phyloP scores from a whole-genome alignment of 1,284 basidiomycete genomes.

The Melampsora americana region DNA sequence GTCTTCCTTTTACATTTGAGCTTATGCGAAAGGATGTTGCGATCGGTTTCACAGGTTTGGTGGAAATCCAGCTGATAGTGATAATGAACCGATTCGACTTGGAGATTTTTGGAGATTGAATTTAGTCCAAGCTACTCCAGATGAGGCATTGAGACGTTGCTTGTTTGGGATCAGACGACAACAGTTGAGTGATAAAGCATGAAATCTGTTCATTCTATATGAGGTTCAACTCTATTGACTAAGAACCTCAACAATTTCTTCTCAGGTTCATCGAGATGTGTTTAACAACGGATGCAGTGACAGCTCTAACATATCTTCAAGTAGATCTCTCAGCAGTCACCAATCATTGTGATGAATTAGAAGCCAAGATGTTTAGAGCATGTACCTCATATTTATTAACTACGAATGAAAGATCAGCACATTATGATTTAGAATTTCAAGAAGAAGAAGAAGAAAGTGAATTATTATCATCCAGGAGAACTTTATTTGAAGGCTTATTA shows the following conservation, averaged over 20 bases:
- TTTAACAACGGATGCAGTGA: constrained; percentile 63
- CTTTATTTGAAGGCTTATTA: constrained; percentile 67
- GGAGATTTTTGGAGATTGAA: constrained; percentile 42
- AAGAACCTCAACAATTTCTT: not conserved
- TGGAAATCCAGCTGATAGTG: constrained; percentile 38
- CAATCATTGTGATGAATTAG: constrained; percentile 64
- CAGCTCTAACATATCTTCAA: constrained; percentile 68
- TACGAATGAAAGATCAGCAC: constrained; percentile 45
- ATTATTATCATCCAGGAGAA: constrained; percentile 59
- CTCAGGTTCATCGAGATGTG: constrained; percentile 73
- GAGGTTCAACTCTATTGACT: constrained; percentile 7
- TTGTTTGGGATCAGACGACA: constrained; percentile 59
- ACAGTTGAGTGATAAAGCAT: constrained; percentile 65
- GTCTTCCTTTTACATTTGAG: not conserved
- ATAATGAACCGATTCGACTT: constrained; percentile 25
- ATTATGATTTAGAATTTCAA: constrained; percentile 45
- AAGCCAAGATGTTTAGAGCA: constrained; percentile 64
- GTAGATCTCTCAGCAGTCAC: constrained; percentile 67
- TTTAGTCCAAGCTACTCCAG: constrained; percentile 21
- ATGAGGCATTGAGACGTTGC: constrained; percentile 65
- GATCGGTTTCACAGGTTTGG: constrained; percentile 6
- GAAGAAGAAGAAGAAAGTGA: constrained; percentile 25
- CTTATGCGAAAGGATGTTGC: not conserved
- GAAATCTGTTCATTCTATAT: constrained; percentile 58
- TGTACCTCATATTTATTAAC: constrained; percentile 67